These are phyloP conservation scores for Globisporangium mamillatum DNA, from an alignment of 352 stramenopile species.

Conservation along the genomic window DNA sequence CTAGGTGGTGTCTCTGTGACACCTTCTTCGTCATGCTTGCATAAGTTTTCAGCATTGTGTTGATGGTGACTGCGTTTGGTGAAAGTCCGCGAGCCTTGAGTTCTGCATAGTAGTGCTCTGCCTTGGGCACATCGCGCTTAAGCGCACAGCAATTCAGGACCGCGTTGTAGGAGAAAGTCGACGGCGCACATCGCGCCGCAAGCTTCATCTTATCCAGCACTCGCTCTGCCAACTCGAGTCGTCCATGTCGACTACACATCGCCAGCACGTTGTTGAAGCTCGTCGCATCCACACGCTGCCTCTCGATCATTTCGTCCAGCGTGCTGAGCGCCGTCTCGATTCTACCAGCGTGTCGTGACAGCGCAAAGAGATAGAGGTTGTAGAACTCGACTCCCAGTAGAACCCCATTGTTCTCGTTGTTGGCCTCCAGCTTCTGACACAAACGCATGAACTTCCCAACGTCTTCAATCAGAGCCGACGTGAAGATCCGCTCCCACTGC, in stretches of 20 bases:
- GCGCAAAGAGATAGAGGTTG: slow-evolving; percentile 18
- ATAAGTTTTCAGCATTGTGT: slow-evolving; percentile 50
- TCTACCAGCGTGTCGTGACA: slow-evolving; percentile 5
- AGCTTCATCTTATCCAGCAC: slow-evolving; percentile 39
- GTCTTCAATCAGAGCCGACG: slow-evolving; percentile 5
- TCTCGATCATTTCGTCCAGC: slow-evolving; percentile 36
- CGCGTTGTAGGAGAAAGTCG: slow-evolving; percentile 35
- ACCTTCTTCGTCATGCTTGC: slow-evolving; percentile 13
- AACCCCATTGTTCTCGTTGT: background rate
- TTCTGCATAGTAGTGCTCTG: slow-evolving; percentile 37
- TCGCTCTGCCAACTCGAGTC: slow-evolving; percentile 25
- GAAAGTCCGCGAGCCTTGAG: slow-evolving; percentile 26
- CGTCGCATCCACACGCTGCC: slow-evolving; percentile 13
- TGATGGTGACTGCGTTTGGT: slow-evolving; percentile 44
- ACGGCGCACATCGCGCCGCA: background rate
- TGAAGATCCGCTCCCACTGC: slow-evolving; percentile 19
- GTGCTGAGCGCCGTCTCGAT: slow-evolving; percentile 28
- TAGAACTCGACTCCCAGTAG: slow-evolving; percentile 5
- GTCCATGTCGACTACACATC: slow-evolving; percentile 32
- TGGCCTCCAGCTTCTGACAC: slow-evolving; percentile 8
- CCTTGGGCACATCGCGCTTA: slow-evolving; percentile 24
- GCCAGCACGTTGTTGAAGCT: slow-evolving; percentile 42
- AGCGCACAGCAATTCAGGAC: slow-evolving; percentile 45
- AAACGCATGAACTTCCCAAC: slow-evolving; percentile 12
- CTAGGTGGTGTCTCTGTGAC: background rate